Percentiles rank a stretch among this genome's conserved stretches.
phyloP scores from a whole-genome alignment of 1,284 basidiomycete genomes.

The Marasmius fiardii region DNA sequence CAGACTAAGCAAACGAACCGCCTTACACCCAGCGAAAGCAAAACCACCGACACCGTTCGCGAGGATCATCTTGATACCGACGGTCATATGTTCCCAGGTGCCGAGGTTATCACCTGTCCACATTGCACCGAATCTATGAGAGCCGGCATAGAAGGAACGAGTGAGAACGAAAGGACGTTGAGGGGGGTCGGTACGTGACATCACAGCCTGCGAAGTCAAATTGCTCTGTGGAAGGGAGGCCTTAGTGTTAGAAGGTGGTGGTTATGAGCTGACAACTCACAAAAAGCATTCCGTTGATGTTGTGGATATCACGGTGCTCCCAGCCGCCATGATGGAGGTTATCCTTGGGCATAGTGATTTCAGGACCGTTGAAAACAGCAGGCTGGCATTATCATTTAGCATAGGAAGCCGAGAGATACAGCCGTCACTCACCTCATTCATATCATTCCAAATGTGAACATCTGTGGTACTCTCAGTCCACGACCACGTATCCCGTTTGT shows the following conservation, averaged over 20 bases:
- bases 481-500: conserved; percentile 48
- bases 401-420: conserved; percentile 9
- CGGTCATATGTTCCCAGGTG: conserved; percentile 96
- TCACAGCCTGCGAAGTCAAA: conserved; percentile 81
- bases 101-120: conserved; percentile 99
- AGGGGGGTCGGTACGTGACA: conserved; percentile 69
- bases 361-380: conserved; percentile 96
- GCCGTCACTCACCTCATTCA: conserved; percentile 82
- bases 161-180: conserved; percentile 94
- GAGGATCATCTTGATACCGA: conserved; percentile 92
- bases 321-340: conserved; percentile 90
- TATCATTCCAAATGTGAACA: conserved; percentile 97
- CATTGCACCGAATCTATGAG: conserved; percentile 94
- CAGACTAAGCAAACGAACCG: conserved; percentile 3
- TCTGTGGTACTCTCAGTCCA: conserved; percentile 79
- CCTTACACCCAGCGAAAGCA: conserved; percentile 86
- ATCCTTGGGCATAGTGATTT: conserved; percentile 96
- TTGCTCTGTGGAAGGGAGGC: conserved; percentile 58
- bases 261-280: conserved; percentile 37
- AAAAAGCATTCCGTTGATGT: conserved; percentile 88
- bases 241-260: not conserved
- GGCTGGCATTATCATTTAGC: conserved; percentile 49
- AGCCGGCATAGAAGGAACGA: conserved; percentile 93
- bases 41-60: conserved; percentile 92
- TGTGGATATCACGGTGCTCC: conserved; percentile 97